Conservation (phyloP, 2,329 filamentous ascomycete genomes). For the Neonectria sp. region DNA sequence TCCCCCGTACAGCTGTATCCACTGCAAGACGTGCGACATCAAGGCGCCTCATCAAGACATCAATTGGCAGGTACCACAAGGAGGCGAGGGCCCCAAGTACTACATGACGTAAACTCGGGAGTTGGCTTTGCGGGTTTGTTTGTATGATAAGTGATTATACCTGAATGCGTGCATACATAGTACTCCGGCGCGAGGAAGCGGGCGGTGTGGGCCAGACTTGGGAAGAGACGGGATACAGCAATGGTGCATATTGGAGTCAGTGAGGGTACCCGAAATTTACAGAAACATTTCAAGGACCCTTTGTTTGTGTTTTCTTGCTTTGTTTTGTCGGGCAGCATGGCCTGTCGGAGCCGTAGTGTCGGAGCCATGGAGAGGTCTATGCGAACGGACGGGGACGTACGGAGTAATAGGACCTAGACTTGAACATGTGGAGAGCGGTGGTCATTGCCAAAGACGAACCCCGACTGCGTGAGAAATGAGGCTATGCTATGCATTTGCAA, state of each 20-base stretch:
- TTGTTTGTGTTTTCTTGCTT: conserved; percentile 4
- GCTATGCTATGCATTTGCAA: conserved; percentile 35
- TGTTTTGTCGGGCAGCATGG: conserved; percentile 4
- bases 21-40: conserved; percentile 99
- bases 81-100: conserved; percentile 84
- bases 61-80: conserved; percentile 96
- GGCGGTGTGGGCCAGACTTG: conserved; percentile 20
- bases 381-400: conserved; percentile 33
- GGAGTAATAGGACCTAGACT: conserved; percentile 31
- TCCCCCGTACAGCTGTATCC: conserved; percentile 82
- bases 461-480: conserved; percentile 8
- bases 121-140: conserved; percentile 30
- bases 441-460: conserved; percentile 19
- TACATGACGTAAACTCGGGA: conserved; percentile 70
- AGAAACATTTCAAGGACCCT: conserved; percentile 18
- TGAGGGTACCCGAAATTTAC: conserved; percentile 21
- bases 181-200: conserved; percentile 36
- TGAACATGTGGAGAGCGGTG: conserved; percentile 36
- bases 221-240: conserved; percentile 33
- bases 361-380: conserved; percentile 25
- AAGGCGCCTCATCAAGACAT: conserved; percentile 98
- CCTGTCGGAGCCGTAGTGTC: conserved; percentile 29
- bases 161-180: conserved; percentile 37
- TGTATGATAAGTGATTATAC: conserved; percentile 48
- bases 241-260: conserved; percentile 39